Conservation (phyloP, 2,329 filamentous ascomycete species). For the Pseudogymnoascus sp. region DNA sequence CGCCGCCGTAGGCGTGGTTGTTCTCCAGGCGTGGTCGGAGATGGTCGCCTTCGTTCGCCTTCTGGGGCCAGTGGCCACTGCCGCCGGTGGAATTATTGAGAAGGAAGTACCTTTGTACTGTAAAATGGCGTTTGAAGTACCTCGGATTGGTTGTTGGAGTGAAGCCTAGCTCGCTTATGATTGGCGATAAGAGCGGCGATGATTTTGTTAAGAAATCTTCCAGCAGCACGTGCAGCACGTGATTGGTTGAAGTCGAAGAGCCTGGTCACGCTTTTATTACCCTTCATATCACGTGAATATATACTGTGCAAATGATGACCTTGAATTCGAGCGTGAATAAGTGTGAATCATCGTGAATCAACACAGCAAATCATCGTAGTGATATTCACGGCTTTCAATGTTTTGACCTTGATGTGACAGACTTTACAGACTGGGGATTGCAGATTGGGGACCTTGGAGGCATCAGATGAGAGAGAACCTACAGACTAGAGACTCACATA, state of each 20-base stretch:
- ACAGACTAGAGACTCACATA: not conserved
- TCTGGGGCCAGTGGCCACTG: slow-evolving; percentile 5
- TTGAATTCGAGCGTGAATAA: not conserved
- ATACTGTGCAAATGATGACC: not conserved
- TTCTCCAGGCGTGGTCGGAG: slow-evolving; percentile 1
- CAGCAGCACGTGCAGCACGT: not conserved
- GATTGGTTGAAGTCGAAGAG: not conserved
- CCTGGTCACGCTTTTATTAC: not conserved
- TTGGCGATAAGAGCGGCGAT: slow-evolving; percentile 6
- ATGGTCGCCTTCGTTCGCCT: slow-evolving; percentile 5
- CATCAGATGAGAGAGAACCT: not conserved
- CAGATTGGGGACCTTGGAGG: not conserved
- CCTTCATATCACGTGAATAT: not conserved
- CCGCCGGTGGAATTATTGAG: not conserved
- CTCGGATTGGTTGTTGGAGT: not conserved
- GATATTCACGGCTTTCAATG: not conserved
- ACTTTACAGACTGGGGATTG: not conserved
- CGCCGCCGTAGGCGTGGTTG: slow-evolving; percentile 2
- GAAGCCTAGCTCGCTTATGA: slow-evolving; percentile 5
- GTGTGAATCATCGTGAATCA: not conserved
- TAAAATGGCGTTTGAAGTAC: not conserved
- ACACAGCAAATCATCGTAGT: not conserved
- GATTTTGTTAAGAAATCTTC: not conserved
- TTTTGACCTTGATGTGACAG: not conserved
- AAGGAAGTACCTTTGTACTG: not conserved